A percentile compares a stretch with the other conserved stretches of the same genome.
Evolutionary conservation across 2,329 filamentous ascomycete species (phyloP).

Genomic region (Elsinoe australis): DNA sequence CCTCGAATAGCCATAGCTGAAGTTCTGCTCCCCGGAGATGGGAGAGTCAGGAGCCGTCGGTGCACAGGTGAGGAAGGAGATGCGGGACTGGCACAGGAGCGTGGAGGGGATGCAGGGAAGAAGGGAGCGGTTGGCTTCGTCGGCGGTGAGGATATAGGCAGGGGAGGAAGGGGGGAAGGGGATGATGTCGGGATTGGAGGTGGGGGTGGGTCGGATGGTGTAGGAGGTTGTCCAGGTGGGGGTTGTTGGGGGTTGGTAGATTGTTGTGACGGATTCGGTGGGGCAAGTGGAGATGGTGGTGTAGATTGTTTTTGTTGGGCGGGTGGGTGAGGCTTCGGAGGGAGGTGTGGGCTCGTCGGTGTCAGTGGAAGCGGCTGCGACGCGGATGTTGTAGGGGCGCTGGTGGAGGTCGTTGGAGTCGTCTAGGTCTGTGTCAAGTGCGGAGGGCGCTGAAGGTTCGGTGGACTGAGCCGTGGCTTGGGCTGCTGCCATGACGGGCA

Average conservation of each 20-base stretch:
- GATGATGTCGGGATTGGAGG: constrained; percentile 16
- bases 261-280: constrained; percentile 3
- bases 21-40: constrained; percentile 21
- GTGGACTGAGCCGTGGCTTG: constrained; percentile 1
- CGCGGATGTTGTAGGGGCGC: constrained; percentile 1
- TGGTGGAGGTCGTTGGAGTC: background rate
- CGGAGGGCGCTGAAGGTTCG: constrained; percentile 9
- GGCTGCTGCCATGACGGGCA: constrained; percentile 5
- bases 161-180: constrained; percentile 19
- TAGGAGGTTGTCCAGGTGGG: constrained; percentile 18
- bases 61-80: constrained; percentile 33
- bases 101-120: constrained; percentile 34
- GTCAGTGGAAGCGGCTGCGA: constrained; percentile 8
- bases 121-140: constrained; percentile 25
- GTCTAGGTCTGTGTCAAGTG: constrained; percentile 1
- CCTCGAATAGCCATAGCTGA: constrained; percentile 29
- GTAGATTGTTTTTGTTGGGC: constrained; percentile 17
- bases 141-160: constrained; percentile 21
- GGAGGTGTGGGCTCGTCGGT: background rate
- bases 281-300: constrained; percentile 12
- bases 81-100: constrained; percentile 34
- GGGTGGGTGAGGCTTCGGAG: constrained; percentile 2
- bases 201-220: constrained; percentile 18
- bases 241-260: constrained; percentile 10
- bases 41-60: constrained; percentile 23